A percentile compares a stretch with the other conserved stretches of the same genome.
These are phyloP conservation scores for Leishmania major DNA, from an alignment of 208 protist genomes.

Conservation along the genomic window DNA sequence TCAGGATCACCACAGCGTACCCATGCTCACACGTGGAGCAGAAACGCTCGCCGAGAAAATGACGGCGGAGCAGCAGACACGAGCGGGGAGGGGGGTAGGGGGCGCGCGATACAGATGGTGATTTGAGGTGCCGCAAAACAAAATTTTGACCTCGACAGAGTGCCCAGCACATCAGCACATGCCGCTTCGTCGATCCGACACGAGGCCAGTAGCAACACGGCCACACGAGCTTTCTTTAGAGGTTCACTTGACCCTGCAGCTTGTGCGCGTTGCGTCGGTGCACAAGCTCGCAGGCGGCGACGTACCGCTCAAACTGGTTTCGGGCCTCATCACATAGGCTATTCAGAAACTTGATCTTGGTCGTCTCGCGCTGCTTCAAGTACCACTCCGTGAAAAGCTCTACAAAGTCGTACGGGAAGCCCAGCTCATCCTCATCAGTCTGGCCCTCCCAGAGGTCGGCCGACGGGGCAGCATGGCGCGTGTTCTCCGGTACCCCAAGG, in stretches of 20 bases:
- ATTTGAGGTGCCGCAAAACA: too few species aligned
- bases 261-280: constrained; percentile 94
- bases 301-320: constrained; percentile 79
- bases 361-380: constrained; percentile 51
- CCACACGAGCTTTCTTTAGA: constrained; percentile 32
- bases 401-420: constrained; percentile 96
- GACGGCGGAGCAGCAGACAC: not conserved
- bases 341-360: constrained; percentile 51
- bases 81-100: not conserved
- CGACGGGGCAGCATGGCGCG: constrained; percentile 86
- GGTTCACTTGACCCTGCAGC: constrained; percentile 67
- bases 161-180: not conserved
- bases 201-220: not conserved
- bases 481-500: constrained; percentile 83
- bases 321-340: constrained; percentile 53
- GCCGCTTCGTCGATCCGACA: too few species aligned
- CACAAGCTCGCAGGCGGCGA: constrained; percentile 68
- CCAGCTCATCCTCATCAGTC: constrained; percentile 97
- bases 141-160: not conserved
- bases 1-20: not conserved
- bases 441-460: constrained; percentile 96
- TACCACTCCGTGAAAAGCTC: constrained; percentile 94
- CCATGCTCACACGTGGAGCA: not conserved
- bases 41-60: not conserved
- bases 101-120: not conserved